Base-by-base conservation (phyloP, 257 asterid species). In the Gentiana straminea region DNA sequence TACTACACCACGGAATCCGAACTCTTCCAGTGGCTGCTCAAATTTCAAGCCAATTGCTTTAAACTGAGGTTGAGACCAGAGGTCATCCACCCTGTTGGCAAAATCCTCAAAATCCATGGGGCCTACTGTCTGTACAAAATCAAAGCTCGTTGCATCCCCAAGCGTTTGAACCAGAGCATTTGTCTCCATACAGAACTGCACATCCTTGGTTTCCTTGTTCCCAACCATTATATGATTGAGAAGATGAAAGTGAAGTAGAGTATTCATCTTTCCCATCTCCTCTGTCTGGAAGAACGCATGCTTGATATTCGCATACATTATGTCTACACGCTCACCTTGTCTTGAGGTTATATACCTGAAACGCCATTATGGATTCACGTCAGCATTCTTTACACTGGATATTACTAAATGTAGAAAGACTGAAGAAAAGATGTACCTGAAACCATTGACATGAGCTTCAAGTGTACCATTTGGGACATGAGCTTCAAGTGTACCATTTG, bases 211-310 rank as follows among this genome's bases (percentile, higher is more conserved):
- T 67, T 79, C 81, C 77, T 71, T 81, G 77, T 70, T 85, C 36
- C 95, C 89, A 45, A 85, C 88, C 93, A 82, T 85, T 13, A 85
- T 85, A 75, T 80, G 89, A 55, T 85, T 65, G 76, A 80, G 95
- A 35, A 85, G 73, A 67, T 85, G 92, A 57, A 85, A 85, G 59
- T 82, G 95, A 62, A 85, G 58, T 7, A 85, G 84, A 9, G 92
- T 85, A 33, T 80, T 85, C 89, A 85, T 80, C 66, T 85, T 78
- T 60, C 81, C 94, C 63, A 80, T 85, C 73, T 85, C 94, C 1
- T 92, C 82, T n/a, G 94, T 86, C 77, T 85, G 94, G 67, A 85
- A 85, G 57, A 85, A 74, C 0, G 89, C 93, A 58, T 85, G 95
- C 57, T 80, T 82, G 38, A 85, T 64, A 66, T 85, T 85, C 1